These are phyloP conservation scores for Meyerozyma athensensis DNA, from an alignment of 1,139 yeast genomes.

Conservation along the genomic window DNA sequence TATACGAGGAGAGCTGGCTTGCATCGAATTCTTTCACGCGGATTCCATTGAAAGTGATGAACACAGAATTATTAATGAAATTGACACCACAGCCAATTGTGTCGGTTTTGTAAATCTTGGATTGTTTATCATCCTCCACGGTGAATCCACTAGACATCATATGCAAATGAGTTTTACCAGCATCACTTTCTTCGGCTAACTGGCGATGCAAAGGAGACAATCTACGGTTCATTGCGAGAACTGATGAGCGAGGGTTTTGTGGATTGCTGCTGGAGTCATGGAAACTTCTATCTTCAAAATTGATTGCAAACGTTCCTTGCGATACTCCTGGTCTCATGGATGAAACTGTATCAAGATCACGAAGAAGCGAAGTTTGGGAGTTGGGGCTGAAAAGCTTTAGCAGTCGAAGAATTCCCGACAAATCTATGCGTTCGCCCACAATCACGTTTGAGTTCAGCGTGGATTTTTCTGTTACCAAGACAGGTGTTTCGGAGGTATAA, in stretches of 20 bases:
- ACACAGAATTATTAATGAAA: slow-evolving; percentile 57
- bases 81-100: slow-evolving; percentile 83
- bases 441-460: background rate
- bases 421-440: background rate
- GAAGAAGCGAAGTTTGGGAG: background rate
- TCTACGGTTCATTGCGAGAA: slow-evolving; percentile 36
- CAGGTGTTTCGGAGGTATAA: background rate
- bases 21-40: slow-evolving; percentile 25
- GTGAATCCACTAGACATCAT: background rate
- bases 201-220: slow-evolving; percentile 28
- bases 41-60: slow-evolving; percentile 81
- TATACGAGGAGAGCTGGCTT: slow-evolving; percentile 46
- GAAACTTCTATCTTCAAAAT: slow-evolving; percentile 38
- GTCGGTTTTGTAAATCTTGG: slow-evolving; percentile 31
- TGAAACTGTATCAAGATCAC: background rate
- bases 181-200: slow-evolving; percentile 23
- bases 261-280: slow-evolving; percentile 35
- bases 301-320: slow-evolving; percentile 40
- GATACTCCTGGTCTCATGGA: slow-evolving; percentile 32
- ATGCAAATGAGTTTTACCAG: slow-evolving; percentile 19
- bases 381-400: background rate
- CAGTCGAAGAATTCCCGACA: background rate
- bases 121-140: background rate
- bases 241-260: slow-evolving; percentile 22
- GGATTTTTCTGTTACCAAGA: background rate